phyloP scores from a whole-genome alignment of 192 early-diverging fungal species.

The Coemansia sp. region DNA sequence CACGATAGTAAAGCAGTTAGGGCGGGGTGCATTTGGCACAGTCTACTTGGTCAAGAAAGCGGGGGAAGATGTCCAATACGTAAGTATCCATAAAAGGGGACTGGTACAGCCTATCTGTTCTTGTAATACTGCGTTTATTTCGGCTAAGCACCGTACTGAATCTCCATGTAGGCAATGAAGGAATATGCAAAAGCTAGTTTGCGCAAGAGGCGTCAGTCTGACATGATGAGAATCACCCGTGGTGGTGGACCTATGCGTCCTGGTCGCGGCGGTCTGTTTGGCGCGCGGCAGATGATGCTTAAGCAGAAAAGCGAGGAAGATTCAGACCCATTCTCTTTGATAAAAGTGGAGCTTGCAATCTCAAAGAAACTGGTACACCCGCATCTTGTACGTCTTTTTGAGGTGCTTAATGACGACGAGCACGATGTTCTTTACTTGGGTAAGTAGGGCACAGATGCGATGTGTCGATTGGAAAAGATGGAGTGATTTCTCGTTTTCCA shows the following conservation, averaged over 20 bases:
- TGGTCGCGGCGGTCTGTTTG: conserved; percentile 53
- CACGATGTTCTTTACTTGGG: conserved; percentile 77
- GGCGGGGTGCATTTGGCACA: conserved; percentile 85
- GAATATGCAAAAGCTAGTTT: conserved; percentile 89
- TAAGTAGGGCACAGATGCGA: conserved; percentile 8
- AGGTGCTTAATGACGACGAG: conserved; percentile 89
- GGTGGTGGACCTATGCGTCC: conserved; percentile 55
- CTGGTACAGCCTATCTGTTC: too few species aligned
- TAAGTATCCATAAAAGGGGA: conserved; percentile 24
- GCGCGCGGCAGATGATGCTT: conserved; percentile 23
- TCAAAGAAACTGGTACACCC: conserved; percentile 91
- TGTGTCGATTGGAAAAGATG: neutral
- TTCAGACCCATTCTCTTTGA: conserved; percentile 77
- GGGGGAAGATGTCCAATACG: conserved; percentile 55
- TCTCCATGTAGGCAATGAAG: conserved; percentile 73
- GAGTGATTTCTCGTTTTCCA: conserved; percentile 9
- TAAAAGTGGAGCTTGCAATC: conserved; percentile 87
- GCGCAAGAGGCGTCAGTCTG: conserved; percentile 64
- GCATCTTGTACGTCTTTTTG: conserved; percentile 83
- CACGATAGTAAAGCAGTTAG: conserved; percentile 69
- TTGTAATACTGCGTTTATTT: neutral
- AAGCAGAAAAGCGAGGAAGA: conserved; percentile 33
- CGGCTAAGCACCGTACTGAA: too few species aligned
- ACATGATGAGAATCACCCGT: conserved; percentile 26
- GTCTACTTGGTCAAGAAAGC: conserved; percentile 73